Base-by-base conservation (phyloP, 441 rosid species). In the Mallotus japonicus region DNA sequence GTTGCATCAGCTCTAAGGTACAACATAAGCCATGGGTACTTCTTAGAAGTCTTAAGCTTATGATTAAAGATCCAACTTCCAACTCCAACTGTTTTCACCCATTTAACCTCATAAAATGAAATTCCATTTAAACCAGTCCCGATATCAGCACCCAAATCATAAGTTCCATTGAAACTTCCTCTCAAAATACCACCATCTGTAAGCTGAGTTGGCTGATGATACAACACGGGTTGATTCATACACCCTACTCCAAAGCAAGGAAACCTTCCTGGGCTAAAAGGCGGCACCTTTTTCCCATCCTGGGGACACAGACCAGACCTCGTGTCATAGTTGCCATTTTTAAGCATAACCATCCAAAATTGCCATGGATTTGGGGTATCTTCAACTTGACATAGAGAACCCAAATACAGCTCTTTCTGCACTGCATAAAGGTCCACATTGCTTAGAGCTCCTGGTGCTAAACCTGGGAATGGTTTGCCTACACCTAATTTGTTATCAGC, bases 311-410 rank as follows among this genome's bases (percentile, higher is more conserved):
- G 80, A 47, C 89, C 85, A 1, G 94, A 86, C 8, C 20, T 67
- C 3, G 94, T 85, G 74, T 88, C 97, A 67, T 85, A 87, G 61
- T 90, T 93, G 28, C 97, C 95, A 75, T 79, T 91, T 79, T 93
- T 93, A 67, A 93, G 89, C 98, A 93, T 93, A 77, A 91, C 73
- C 98, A 87, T 93, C 97, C 98, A 91, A 76, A 93, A 93, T 9
- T 90, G 93, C 97, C 98, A 93, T 61, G 94, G 96, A 56, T 78
- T 86, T 15, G 89, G 92, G 47, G 60, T 66, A 81, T 85, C 94
- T 75, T 77, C 84, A 19, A 91, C 90, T 83, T 90, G 83, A 70
- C 98, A 93, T 71, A 89, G 83, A 22, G 84, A 83, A 46, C 93
- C 97, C 47, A 91, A 79, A 75, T 88, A 91, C 59, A 84, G 74